Evolutionary conservation across 2,329 filamentous ascomycete species (phyloP).

Genomic region (Pseudopyricularia cyperi): DNA sequence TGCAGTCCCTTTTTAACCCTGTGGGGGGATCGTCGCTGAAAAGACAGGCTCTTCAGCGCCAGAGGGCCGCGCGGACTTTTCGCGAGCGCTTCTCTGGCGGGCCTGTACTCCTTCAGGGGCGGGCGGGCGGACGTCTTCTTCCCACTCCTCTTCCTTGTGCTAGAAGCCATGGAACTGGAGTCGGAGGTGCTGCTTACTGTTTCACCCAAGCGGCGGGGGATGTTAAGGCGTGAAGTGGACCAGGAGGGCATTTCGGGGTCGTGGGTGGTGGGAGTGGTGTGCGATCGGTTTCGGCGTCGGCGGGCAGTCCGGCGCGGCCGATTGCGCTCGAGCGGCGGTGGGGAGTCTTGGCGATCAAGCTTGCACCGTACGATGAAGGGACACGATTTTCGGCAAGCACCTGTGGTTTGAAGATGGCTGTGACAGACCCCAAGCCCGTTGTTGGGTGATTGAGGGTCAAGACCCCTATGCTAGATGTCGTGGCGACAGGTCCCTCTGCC

Average conservation of each 20-base stretch:
- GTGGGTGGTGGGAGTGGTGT: neutral
- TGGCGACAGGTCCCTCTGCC: too few relatives aligned
- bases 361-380: too few relatives aligned
- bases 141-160: neutral
- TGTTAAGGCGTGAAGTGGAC: neutral
- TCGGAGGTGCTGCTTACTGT: constrained; percentile 21
- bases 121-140: constrained; percentile 1
- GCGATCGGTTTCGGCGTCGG: neutral
- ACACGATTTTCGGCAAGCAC: too few relatives aligned
- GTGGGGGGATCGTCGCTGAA: neutral
- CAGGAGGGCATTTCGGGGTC: constrained; percentile 5
- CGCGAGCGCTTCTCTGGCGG: neutral
- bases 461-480: too few relatives aligned
- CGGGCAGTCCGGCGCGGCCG: too few relatives aligned
- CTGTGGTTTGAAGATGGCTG: too few relatives aligned
- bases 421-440: too few relatives aligned
- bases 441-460: too few relatives aligned
- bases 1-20: neutral
- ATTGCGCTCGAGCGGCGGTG: too few relatives aligned
- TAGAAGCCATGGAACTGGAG: constrained; percentile 9
- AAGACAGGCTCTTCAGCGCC: neutral
- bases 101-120: neutral
- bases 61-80: neutral
- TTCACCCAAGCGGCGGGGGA: constrained; percentile 34
- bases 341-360: too few relatives aligned